Evolutionary conservation across 306 rosid species (phyloP), one percentile per base, ranked within the genome.

Genomic region (Quercus berberidifolia): DNA sequence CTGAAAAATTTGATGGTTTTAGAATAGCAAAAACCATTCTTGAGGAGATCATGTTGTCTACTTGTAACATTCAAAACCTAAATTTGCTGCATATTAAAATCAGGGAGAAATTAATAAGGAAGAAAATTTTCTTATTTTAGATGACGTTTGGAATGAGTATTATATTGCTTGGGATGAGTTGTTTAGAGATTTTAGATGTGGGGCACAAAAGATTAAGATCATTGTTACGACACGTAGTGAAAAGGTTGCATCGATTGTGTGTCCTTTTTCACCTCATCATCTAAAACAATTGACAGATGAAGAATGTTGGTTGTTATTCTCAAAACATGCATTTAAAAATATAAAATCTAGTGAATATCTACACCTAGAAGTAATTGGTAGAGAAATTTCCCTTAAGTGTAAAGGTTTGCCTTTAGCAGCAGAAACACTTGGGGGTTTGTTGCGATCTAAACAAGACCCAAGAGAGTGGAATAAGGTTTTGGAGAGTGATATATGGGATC

Each of bases 91-190:
- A 80, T 18, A 26, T 33, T 30, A 20, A 0, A 14, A 4, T 75
- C 1, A 4, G 11, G 21, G 10, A 71, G 5, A n/a, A 4, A 20
- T 55, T 80, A 28, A 28, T 15, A 6, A 18, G 51, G 2, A 80
- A 68, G 26, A 56, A 33, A 26, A 38, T 23, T 49, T 1, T 1
- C 3, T 78, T 15, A 51, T 80, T 46, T 65, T 74, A 2, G 84
- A 80, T 35, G 84, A 80, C 13, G 15, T 80, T 55, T 74, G 83
- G 83, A 55, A 55, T 1, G 74, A 64, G 49, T 4, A 74, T 15
- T 46, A 17, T 1, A 51, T 25, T 5, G 78, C 54, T 13, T 80
- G 83, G 83, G 79, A 67, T 3, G 18, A 65, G 18, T 23, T 74
- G 0, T 28, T n/a, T 9, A 78, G 74, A 54, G 21, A 68, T 23